A percentile compares a stretch with the other conserved stretches of the same genome.
phyloP scores from a whole-genome alignment of 345 rosid genomes.

The Gossypium turneri region DNA sequence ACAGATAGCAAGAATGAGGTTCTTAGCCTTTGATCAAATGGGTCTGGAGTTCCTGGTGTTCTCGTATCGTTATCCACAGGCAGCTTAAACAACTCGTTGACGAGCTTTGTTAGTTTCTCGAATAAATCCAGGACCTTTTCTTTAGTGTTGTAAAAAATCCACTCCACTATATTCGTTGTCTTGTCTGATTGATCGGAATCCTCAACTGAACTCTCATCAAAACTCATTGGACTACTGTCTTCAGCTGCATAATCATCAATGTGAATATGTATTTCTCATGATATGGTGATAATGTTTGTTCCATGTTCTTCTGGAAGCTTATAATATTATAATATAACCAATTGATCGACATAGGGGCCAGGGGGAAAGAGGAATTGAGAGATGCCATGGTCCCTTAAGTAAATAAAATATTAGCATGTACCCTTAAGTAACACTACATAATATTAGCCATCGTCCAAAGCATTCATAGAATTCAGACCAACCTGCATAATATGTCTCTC shows the following conservation, averaged over 20 bases:
- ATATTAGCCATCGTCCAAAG: no score
- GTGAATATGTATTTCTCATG: neutral
- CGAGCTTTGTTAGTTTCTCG: constrained; percentile 26
- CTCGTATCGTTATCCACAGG: constrained; percentile 13
- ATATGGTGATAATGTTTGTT: neutral
- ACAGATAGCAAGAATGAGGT: constrained; percentile 62
- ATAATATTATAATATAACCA: neutral
- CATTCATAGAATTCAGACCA: constrained; percentile 16
- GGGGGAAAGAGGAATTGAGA: neutral
- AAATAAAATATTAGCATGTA: no score
- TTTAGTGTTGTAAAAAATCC: constrained; percentile 38
- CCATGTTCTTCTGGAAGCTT: neutral
- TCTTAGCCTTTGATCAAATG: constrained; percentile 56
- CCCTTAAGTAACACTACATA: no score
- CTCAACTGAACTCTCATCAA: constrained; percentile 36
- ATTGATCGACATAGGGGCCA: neutral
- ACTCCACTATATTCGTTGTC: constrained; percentile 12
- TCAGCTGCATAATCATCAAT: constrained; percentile 28
- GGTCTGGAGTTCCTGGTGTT: constrained; percentile 14
- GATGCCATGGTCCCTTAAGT: neutral
- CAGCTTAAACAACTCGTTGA: constrained; percentile 28
- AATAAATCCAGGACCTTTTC: constrained; percentile 31
- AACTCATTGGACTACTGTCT: constrained; percentile 19
- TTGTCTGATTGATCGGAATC: constrained; percentile 29
- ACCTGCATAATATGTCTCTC: constrained; percentile 54